These are phyloP conservation scores for Adansonia gregorii DNA, from an alignment of 441 rosid species.

Conservation along the genomic window DNA sequence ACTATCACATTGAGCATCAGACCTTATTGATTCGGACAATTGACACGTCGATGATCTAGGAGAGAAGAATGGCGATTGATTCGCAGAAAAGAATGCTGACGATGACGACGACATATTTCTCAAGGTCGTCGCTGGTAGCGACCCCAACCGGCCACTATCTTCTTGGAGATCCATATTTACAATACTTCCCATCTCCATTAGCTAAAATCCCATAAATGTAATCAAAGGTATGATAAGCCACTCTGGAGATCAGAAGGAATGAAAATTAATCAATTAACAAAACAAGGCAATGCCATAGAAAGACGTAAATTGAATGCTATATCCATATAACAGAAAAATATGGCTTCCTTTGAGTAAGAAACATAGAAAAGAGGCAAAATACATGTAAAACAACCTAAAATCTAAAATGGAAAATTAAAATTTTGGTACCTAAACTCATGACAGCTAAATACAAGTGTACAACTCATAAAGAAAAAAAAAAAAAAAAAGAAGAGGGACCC, in stretches of 20 bases:
- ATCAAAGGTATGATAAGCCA: constrained; percentile 39
- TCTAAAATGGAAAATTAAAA: neutral
- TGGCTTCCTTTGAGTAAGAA: constrained; percentile 1
- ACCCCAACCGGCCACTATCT: constrained; percentile 71
- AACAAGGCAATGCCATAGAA: neutral
- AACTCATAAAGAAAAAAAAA: constrained; percentile 30
- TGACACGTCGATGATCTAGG: constrained; percentile 74
- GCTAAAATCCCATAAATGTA: constrained; percentile 39
- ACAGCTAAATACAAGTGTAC: constrained; percentile 24
- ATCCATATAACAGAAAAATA: neutral
- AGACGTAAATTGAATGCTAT: constrained; percentile 12
- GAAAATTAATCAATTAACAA: constrained; percentile 29
- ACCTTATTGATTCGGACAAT: constrained; percentile 62
- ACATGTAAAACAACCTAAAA: neutral
- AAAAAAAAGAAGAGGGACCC: constrained; percentile 18
- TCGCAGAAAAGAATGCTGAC: constrained; percentile 87
- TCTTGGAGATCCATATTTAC: constrained; percentile 66
- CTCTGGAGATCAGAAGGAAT: constrained; percentile 45
- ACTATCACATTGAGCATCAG: constrained; percentile 68
- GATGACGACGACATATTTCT: constrained; percentile 92
- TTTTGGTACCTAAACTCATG: constrained; percentile 24
- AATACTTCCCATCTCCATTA: constrained; percentile 31
- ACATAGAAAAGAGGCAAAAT: neutral
- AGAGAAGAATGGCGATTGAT: constrained; percentile 93
- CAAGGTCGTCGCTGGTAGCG: constrained; percentile 53